Percentiles rank a stretch among this genome's conserved stretches.
Conservation (phyloP, 78 protist genomes). For the Pigoraptor vietnamica region DNA sequence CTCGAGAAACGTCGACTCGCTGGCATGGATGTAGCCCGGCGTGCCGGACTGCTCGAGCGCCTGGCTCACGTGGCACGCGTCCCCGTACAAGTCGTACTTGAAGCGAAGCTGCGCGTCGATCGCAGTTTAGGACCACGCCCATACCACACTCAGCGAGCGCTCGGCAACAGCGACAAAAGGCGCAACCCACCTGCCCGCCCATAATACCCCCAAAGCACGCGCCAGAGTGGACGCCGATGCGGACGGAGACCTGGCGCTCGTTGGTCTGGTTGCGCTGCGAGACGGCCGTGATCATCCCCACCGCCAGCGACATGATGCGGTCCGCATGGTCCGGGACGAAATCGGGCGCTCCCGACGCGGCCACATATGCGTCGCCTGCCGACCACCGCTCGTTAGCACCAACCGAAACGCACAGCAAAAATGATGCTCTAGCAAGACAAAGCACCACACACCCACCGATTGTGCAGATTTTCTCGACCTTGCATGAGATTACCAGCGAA, state of each 20-base stretch:
- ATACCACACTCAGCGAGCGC: no score
- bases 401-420: no score
- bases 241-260: not conserved
- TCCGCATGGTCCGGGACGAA: not conserved
- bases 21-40: not conserved
- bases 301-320: not conserved
- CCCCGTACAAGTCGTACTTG: not conserved
- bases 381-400: not conserved
- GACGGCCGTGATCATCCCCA: not conserved
- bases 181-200: not conserved
- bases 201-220: not conserved
- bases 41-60: not conserved
- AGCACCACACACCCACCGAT: not conserved
- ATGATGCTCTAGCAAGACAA: no score
- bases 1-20: not conserved
- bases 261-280: not conserved
- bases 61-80: not conserved
- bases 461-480: not conserved
- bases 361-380: not conserved
- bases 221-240: not conserved
- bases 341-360: not conserved
- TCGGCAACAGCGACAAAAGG: not conserved
- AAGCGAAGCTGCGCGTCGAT: not conserved
- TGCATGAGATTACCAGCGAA: not conserved
- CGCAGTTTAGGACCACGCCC: no score